Conservation (phyloP, 2,329 filamentous ascomycete species). For the Alternaria triticina region DNA sequence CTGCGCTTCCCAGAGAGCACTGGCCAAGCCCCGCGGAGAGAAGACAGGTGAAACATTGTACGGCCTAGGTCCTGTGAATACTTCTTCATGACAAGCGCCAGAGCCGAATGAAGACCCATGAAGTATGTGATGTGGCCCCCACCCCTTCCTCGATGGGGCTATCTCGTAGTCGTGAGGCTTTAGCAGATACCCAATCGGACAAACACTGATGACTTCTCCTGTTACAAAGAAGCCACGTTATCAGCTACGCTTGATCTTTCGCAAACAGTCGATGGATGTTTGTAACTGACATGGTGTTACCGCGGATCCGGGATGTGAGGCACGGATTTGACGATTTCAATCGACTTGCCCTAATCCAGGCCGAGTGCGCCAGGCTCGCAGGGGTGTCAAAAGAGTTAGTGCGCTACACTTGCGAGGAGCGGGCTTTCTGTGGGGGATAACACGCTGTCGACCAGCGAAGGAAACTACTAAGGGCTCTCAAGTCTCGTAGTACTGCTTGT, state of each 20-base stretch:
- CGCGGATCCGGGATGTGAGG: slow-evolving; percentile 23
- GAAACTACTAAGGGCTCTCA: background rate
- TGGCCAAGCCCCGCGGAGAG: slow-evolving; percentile 5
- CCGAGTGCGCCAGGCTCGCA: background rate
- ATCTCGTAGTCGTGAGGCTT: background rate
- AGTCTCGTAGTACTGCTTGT: background rate
- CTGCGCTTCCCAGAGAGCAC: slow-evolving; percentile 7
- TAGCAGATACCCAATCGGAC: background rate
- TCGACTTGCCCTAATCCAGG: background rate
- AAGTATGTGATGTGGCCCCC: background rate
- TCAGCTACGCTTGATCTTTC: background rate
- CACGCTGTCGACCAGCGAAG: background rate
- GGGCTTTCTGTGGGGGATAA: background rate
- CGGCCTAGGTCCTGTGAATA: slow-evolving; percentile 3
- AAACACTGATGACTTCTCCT: slow-evolving; percentile 1
- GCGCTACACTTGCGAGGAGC: background rate
- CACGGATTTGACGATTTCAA: slow-evolving; percentile 4
- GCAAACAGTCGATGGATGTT: slow-evolving; percentile 10
- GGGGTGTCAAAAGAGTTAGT: background rate
- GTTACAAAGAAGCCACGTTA: background rate
- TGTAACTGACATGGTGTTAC: slow-evolving; percentile 19
- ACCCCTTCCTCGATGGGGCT: background rate
- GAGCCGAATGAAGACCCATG: background rate
- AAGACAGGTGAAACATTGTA: slow-evolving; percentile 21
- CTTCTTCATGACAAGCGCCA: slow-evolving; percentile 10